Evolutionary conservation across 805 yeast species (phyloP), one percentile per base, ranked within the genome.

Genomic region (Pichia pseudocactophila): DNA sequence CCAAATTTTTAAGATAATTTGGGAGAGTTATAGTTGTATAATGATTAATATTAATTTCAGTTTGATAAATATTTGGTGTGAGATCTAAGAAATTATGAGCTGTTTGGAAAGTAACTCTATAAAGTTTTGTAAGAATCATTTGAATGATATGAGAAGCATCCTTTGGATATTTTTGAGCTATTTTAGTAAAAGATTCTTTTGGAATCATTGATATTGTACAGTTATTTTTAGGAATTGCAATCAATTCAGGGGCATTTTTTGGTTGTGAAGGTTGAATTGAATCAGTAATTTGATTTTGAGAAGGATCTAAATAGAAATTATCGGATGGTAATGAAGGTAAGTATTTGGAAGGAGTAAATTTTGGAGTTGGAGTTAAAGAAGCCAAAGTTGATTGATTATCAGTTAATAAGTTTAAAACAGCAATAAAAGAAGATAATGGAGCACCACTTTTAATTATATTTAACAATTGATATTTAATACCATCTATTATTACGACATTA

Each of bases 191-290:
- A 0, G 97, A 84, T 40, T 77, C 80, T 1, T 80, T 77, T 0
- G 98, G 98, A 13, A 90, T 89, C 30, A 90, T 82, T 0, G 97
- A 95, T 41, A 90, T 82, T 0, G 97, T 89, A 28, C 94, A 83
- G 33, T 74, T 77, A 2, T 69, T 65, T 7, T 74, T 73, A 0
- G 97, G 95, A 30, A 82, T 71, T 0, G 94, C 96, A 13, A 89
- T 73, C 16, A 87, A 39, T 7, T 51, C 51, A 40, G 57, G 46
- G 42, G 57, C 31, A 41, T 33, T 11, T n/a, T n/a, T 22, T 22
- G 25, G 25, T 22, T 22, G 25, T 7, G 31, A 28, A 6, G 13
- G 6, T 7, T 28, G 6, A 12, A 13, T 28, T 7, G 13, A 5
- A 7, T 28, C 31, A 4, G 15, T 4, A 25, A 2, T 18, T 28